Conservation (phyloP, 83 land plant genomes). For the Picea abies region DNA sequence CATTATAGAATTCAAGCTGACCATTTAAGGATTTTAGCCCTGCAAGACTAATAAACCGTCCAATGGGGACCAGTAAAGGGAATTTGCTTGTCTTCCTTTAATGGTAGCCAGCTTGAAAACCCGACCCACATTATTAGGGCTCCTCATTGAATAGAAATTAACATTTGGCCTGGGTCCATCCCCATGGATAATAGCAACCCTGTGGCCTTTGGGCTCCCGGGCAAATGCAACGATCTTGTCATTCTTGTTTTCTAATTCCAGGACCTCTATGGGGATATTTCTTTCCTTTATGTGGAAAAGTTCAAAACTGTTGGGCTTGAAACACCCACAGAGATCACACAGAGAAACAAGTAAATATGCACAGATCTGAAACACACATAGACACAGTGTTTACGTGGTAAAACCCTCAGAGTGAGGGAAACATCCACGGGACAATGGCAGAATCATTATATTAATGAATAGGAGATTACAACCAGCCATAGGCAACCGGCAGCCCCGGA, state of each 20-base stretch:
- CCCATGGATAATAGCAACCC: constrained; percentile 97
- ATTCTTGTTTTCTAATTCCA: constrained; percentile 97
- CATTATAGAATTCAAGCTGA: constrained; percentile 96
- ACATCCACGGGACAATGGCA: too few species aligned
- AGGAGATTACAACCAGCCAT: too few species aligned
- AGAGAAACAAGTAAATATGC: too few species aligned
- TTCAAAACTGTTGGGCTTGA: too few species aligned
- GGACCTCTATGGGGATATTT: constrained; percentile 95
- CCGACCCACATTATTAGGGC: constrained; percentile 67
- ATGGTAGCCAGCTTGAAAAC: constrained; percentile 86
- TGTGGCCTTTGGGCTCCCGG: constrained; percentile 98
- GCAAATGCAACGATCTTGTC: constrained; percentile 97
- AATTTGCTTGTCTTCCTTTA: constrained; percentile 93
- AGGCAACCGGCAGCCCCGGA: too few species aligned
- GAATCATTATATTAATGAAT: too few species aligned
- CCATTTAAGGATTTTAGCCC: constrained; percentile 92
- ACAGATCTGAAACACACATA: too few species aligned
- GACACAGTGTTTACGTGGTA: too few species aligned
- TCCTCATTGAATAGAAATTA: constrained; percentile 88
- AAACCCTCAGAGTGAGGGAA: too few species aligned
- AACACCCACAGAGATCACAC: too few species aligned
- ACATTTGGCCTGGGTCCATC: constrained; percentile 87
- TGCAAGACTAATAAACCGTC: constrained; percentile 84
- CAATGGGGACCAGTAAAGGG: constrained; percentile 93
- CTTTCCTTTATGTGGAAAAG: constrained; percentile 94